phyloP scores from a whole-genome alignment of 208 protist species.

The Trypanosoma rangeli region DNA sequence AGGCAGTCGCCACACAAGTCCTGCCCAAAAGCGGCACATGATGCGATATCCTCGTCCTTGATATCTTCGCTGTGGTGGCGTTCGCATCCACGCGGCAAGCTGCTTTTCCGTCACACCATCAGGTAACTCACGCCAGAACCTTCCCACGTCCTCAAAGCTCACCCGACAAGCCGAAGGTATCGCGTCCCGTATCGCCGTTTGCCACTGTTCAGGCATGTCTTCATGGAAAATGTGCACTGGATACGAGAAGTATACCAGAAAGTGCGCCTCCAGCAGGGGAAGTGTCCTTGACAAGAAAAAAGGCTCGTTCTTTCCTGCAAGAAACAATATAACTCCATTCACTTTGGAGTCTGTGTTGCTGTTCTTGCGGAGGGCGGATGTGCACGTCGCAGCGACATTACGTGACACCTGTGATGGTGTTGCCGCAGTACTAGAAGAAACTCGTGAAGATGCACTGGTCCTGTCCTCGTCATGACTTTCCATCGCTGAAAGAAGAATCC shows the following conservation, averaged over 20 bases:
- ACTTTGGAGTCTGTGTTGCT: background rate
- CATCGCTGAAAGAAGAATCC: background rate
- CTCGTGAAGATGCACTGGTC: background rate
- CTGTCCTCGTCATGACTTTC: background rate
- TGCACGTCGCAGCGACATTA: background rate
- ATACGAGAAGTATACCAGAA: slow-evolving; percentile 36
- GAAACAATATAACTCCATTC: slow-evolving; percentile 8
- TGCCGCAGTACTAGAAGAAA: background rate
- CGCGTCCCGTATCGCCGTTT: slow-evolving; percentile 17
- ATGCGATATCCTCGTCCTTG: slow-evolving; percentile 38
- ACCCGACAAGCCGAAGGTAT: slow-evolving; percentile 28
- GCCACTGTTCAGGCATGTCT: slow-evolving; percentile 16
- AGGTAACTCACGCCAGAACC: slow-evolving; percentile 17
- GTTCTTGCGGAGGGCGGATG: background rate
- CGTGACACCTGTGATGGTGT: background rate
- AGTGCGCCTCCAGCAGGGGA: slow-evolving; percentile 32
- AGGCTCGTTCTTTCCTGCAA: background rate
- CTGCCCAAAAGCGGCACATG: slow-evolving; percentile 39
- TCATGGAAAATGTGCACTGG: slow-evolving; percentile 59
- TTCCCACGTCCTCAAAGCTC: slow-evolving; percentile 38
- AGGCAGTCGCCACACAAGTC: slow-evolving; percentile 36
- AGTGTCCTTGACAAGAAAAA: slow-evolving; percentile 33
- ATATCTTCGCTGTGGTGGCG: slow-evolving; percentile 10
- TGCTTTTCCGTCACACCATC: slow-evolving; percentile 25
- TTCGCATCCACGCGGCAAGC: slow-evolving; percentile 24